Percentiles rank a stretch among this genome's conserved stretches.
These are phyloP conservation scores for Botryosphaeria dothidea DNA, from an alignment of 2,329 filamentous ascomycete genomes.

Conservation along the genomic window DNA sequence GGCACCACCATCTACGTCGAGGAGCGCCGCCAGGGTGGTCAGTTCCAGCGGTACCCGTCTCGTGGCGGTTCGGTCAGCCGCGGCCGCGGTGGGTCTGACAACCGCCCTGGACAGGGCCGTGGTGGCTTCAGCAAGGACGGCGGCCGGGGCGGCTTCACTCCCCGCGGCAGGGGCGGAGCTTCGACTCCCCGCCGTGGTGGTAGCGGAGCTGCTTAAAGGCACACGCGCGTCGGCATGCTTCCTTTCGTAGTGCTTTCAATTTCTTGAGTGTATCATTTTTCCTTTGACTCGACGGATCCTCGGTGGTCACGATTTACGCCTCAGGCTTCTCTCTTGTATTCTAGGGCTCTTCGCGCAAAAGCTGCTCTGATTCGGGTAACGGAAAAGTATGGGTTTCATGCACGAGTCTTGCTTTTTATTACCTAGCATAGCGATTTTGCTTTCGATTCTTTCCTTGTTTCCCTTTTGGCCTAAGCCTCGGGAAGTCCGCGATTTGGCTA, in stretches of 20 bases:
- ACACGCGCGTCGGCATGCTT: not conserved
- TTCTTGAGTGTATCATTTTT: slow-evolving; percentile 8
- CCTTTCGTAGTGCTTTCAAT: slow-evolving; percentile 13
- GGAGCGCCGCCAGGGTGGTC: slow-evolving; percentile 69
- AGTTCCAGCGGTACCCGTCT: slow-evolving; percentile 36
- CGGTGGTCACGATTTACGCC: slow-evolving; percentile 20
- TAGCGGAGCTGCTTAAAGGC: slow-evolving; percentile 34
- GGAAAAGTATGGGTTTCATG: slow-evolving; percentile 21
- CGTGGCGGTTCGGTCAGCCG: slow-evolving; percentile 46
- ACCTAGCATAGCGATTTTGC: slow-evolving; percentile 21
- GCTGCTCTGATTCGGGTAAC: slow-evolving; percentile 20
- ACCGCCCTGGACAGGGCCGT: slow-evolving; percentile 60
- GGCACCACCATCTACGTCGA: slow-evolving; percentile 84
- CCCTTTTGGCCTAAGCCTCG: slow-evolving; percentile 12
- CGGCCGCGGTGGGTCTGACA: slow-evolving; percentile 66
- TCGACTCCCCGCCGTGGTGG: slow-evolving; percentile 57
- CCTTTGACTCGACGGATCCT: slow-evolving; percentile 14
- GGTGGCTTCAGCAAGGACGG: slow-evolving; percentile 70
- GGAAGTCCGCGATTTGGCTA: slow-evolving; percentile 14
- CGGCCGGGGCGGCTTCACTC: slow-evolving; percentile 66
- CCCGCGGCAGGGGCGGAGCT: slow-evolving; percentile 36
- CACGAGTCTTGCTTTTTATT: slow-evolving; percentile 20
- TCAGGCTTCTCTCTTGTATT: slow-evolving; percentile 22
- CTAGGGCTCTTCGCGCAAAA: slow-evolving; percentile 19
- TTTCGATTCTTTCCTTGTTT: slow-evolving; percentile 19